These are phyloP conservation scores for Margaritispora aquatica DNA, from an alignment of 495 filamentous ascomycete genomes.

Conservation along the genomic window DNA sequence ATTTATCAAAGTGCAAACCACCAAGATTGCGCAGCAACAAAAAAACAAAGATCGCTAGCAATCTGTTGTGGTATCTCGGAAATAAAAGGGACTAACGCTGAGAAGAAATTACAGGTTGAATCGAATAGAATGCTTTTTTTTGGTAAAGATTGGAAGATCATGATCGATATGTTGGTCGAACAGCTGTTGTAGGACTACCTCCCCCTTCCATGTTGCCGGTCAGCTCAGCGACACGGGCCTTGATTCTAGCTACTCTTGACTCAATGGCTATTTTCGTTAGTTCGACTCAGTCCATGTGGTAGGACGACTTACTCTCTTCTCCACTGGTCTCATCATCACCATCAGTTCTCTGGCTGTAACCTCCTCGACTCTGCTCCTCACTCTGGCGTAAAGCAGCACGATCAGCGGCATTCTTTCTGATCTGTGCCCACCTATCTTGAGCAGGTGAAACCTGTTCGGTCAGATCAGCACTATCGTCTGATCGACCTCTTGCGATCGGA, in stretches of 20 bases:
- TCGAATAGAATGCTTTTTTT: neutral
- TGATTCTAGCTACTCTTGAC: slow-evolving; percentile 93
- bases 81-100: neutral
- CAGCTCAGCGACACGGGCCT: slow-evolving; percentile 90
- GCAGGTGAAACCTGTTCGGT: slow-evolving; percentile 28
- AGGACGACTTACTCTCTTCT: slow-evolving; percentile 78
- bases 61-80: slow-evolving; percentile 2
- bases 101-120: neutral
- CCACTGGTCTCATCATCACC: slow-evolving; percentile 80
- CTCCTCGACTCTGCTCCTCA: slow-evolving; percentile 47
- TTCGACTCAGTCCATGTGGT: neutral
- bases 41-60: slow-evolving; percentile 5
- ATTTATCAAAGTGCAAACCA: neutral
- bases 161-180: neutral
- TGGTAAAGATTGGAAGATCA: neutral
- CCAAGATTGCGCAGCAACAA: neutral
- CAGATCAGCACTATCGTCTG: slow-evolving; percentile 4
- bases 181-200: slow-evolving; percentile 4
- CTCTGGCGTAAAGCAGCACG: slow-evolving; percentile 52
- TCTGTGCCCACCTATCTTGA: slow-evolving; percentile 87
- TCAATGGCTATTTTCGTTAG: slow-evolving; percentile 69
- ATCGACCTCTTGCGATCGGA: slow-evolving; percentile 4
- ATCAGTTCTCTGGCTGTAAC: slow-evolving; percentile 47
- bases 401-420: slow-evolving; percentile 87
- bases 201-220: slow-evolving; percentile 70